Conservation (phyloP, 176 grass and related monocot genomes). For the Raddia distichophylla region DNA sequence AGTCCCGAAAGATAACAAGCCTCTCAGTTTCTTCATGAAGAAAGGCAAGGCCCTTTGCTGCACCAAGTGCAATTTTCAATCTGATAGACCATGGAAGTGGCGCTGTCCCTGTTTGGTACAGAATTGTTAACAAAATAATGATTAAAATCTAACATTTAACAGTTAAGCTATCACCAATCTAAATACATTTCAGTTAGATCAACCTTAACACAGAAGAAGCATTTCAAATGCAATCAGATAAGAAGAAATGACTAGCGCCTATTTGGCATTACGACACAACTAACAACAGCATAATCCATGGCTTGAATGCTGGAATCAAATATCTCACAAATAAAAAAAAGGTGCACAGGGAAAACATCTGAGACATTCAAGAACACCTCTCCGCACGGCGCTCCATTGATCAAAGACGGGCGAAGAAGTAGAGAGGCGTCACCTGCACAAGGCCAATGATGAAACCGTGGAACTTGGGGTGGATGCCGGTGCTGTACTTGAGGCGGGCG, state of each 20-base stretch:
- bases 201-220: background rate
- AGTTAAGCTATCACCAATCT: background rate
- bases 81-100: conserved; percentile 70
- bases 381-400: conserved; percentile 19
- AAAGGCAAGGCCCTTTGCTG: conserved; percentile 70
- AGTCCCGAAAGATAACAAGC: conserved; percentile 78
- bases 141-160: background rate
- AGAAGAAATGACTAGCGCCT: background rate
- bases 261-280: background rate
- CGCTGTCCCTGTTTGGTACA: conserved; percentile 47
- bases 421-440: conserved; percentile 61
- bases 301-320: too few relatives aligned
- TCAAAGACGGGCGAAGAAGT: background rate
- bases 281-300: too few relatives aligned
- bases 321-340: too few relatives aligned
- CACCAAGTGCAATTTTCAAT: conserved; percentile 65
- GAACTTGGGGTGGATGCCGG: conserved; percentile 79
- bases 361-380: background rate
- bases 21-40: conserved; percentile 77
- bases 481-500: conserved; percentile 71
- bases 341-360: too few relatives aligned
- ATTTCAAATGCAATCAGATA: background rate
- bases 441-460: conserved; percentile 74
- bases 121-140: background rate
- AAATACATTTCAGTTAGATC: background rate